Base-by-base conservation (phyloP, 176 grass and related monocot genomes). In the Lolium rigidum region DNA sequence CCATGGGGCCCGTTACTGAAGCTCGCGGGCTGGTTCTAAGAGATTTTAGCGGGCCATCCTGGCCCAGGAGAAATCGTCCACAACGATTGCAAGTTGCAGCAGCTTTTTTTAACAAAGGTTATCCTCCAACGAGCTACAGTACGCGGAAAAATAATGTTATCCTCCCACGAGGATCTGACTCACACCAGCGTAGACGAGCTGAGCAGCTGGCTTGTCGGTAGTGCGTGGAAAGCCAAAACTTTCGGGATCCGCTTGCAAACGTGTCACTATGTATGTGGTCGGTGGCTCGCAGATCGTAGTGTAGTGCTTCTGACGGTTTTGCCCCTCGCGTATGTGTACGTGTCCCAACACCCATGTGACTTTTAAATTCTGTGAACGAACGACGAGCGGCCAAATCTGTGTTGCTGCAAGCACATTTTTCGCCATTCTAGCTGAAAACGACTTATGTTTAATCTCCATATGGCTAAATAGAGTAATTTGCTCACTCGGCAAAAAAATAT, bases 181-280 rank as follows among this genome's bases (percentile, higher is more conserved):
- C 48, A 76, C 12, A 1, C 10, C 1, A 13, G 60, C 60, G 60
- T 65, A 31, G 61, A 28, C 26, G 26, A 28, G 26, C 26, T 28
- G 26, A 28, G 26, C 26, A 28, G 31, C 4, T 61, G 3, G 1
- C 56, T 9, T 84, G 59, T 54, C 60, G 20, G 28, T 54, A 25
- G 59, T 13, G 48, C 21, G 18, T 2, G 60, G 22, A 79, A 86
- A 76, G 64, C 58, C 48, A 22, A 50, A 28, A 25, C 57, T 41
- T 74, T 58, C 56, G 65, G 57, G 88, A 82, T 86, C 63, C 54
- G 63, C 51, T 38, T 4, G 44, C 31, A 4, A 24, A 25, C 26
- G 74, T 76, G 74, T 55, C 74, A 37, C 26, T 9, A 20, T 50
- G 8, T 9, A 20, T 50, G 8, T 20, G 8, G 74, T 56, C 51